Evolutionary conservation across 352 stramenopile genomes (phyloP), one percentile per base, ranked within the genome.

Genomic region (Achlya hypogyna): DNA sequence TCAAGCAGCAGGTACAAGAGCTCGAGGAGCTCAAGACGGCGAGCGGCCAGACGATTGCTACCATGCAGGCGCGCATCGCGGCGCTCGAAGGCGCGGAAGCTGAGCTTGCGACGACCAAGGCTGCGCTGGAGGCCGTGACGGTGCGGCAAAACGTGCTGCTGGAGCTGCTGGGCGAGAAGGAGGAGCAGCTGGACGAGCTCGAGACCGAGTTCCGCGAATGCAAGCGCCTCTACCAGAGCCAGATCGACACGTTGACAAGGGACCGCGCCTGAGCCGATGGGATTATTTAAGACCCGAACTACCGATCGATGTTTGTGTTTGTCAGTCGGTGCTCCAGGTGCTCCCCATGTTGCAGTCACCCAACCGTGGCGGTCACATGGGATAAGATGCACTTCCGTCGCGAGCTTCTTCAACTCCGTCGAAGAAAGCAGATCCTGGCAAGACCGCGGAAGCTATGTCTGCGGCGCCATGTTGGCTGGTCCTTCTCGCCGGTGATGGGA

Each of bases 161-260:
- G 6, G 85, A 93, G 60, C 75, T 93, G 8, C 88, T 93, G 70
- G 85, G 85, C 29, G 85, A 93, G 40, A 93, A 91, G 63, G 85
- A 93, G 63, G 85, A 93, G 65, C 82, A 93, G 45, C 80, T 93
- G 10, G 85, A 93, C 60, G 85, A 93, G 53, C 58, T 93, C 9
- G 82, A 91, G 64, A 66, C 78, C 1, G 83, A 93, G 62, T 81
- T 93, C 8, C 73, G 75, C 23, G 82, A 91, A 53, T 81, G 91
- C 35, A 91, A 91, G 60, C 76, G 77, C 14, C 87, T 93, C 51
- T 93, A 93, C 64, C 65, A 67, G 25, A 59, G 27, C 22, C 60
- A 67, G 47, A 67, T 67, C 51, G 60, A 67, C 27, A 51, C 60
- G 18, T 34, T 67, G 16, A 67, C 60, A n/a, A 22, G 60, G 31